Percentiles rank a stretch among this genome's conserved stretches.
phyloP scores from a whole-genome alignment of 1,284 basidiomycete genomes.

The Rhodofomes roseus region DNA sequence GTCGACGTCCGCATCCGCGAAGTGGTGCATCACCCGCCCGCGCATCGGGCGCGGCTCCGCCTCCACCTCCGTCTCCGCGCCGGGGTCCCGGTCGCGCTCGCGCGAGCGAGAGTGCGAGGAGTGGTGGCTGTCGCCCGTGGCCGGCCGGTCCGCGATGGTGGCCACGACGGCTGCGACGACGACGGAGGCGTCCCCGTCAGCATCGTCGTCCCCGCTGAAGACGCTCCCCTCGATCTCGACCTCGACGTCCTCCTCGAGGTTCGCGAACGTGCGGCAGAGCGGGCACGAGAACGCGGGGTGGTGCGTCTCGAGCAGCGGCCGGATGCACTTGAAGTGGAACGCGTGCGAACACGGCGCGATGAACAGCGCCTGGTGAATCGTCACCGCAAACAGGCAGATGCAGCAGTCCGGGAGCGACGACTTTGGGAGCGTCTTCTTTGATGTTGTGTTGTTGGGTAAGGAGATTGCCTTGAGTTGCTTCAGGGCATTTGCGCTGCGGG shows the following conservation, averaged over 20 bases:
- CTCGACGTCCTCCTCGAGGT: conserved; percentile 96
- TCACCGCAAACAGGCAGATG: conserved; percentile 92
- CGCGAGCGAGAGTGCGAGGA: conserved; percentile 15
- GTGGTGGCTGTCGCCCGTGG: conserved; percentile 14
- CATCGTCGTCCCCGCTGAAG: conserved; percentile 34
- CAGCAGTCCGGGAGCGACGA: conserved; percentile 84
- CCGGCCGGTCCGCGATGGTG: conserved; percentile 14
- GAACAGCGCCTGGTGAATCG: conserved; percentile 94
- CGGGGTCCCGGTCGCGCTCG: conserved; percentile 32
- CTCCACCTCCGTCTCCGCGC: conserved; percentile 59
- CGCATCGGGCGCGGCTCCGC: conserved; percentile 31
- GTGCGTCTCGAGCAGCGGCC: conserved; percentile 83
- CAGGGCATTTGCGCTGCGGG: conserved; percentile 67
- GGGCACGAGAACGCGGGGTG: conserved; percentile 96
- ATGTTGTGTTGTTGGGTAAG: conserved; percentile 27
- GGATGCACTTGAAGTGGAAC: conserved; percentile 98
- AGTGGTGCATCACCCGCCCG: conserved; percentile 9
- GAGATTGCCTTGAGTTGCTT: conserved; percentile 79
- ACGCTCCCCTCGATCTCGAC: conserved; percentile 67
- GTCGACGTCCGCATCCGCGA: conserved; percentile 28
- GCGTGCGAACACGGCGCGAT: conserved; percentile 96
- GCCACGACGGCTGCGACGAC: conserved; percentile 12
- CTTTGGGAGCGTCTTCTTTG: conserved; percentile 39
- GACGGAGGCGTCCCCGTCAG: conserved; percentile 26
- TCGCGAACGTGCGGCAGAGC: conserved; percentile 89